These are phyloP conservation scores for Pittosporum tobira DNA, from an alignment of 129 eudicot genomes.

Conservation along the genomic window DNA sequence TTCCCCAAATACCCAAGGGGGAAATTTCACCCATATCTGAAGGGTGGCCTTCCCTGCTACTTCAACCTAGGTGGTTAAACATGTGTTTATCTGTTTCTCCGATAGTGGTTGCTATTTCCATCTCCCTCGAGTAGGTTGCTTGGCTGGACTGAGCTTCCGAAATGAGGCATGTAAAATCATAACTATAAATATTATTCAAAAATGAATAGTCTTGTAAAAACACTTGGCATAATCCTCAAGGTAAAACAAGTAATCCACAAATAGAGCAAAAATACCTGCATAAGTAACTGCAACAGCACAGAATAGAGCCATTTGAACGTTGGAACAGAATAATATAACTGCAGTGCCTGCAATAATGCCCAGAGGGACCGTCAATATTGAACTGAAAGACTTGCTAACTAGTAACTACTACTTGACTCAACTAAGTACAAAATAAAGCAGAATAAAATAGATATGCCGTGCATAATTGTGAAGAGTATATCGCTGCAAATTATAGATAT, in stretches of 20 bases:
- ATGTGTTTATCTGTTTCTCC: no score
- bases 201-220: background rate
- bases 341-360: conserved; percentile 64
- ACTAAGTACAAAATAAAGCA: background rate
- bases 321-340: conserved; percentile 40
- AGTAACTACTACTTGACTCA: no score
- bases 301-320: conserved; percentile 69
- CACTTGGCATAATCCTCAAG: background rate
- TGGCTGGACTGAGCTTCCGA: conserved; percentile 78
- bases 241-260: conserved; percentile 1
- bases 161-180: conserved; percentile 83
- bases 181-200: conserved; percentile 25
- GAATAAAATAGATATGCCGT: no score
- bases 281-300: conserved; percentile 60
- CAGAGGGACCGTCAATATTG: conserved; percentile 1
- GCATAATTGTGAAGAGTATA: no score
- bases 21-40: no score
- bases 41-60: no score
- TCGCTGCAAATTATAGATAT: no score
- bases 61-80: no score
- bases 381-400: background rate
- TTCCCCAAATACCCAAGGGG: no score
- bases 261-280: conserved; percentile 40
- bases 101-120: conserved; percentile 22
- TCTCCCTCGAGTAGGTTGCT: conserved; percentile 49